A percentile compares a stretch with the other conserved stretches of the same genome.
Evolutionary conservation across 176 grass and related monocot genomes (phyloP).

Genomic region (Rhynchospora tenuis): DNA sequence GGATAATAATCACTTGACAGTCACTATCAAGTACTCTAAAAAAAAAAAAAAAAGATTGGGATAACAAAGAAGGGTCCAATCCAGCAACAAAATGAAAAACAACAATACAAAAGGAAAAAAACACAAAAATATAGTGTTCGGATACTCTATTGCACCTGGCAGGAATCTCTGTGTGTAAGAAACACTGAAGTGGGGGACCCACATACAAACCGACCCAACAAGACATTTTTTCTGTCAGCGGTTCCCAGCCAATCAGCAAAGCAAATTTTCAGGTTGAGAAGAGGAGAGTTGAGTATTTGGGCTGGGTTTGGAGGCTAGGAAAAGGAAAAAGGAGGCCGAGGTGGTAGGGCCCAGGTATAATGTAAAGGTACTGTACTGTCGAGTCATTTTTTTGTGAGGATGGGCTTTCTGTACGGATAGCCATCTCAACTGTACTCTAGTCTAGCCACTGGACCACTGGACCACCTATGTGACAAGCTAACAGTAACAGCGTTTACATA

Average conservation of each 20-base stretch:
- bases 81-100: neutral
- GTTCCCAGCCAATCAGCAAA: neutral
- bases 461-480: slow-evolving; percentile 1
- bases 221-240: neutral
- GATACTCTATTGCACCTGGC: neutral
- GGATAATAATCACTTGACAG: too few relatives aligned
- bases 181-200: too few relatives aligned
- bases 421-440: neutral
- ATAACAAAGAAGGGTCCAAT: too few relatives aligned
- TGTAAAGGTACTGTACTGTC: neutral
- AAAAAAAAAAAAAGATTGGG: too few relatives aligned
- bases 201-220: too few relatives aligned
- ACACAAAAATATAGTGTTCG: neutral
- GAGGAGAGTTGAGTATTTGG: neutral
- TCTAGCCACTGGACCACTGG: neutral
- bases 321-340: neutral
- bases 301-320: neutral
- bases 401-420: slow-evolving; percentile 13
- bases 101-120: neutral
- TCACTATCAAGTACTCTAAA: too few relatives aligned
- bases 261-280: neutral
- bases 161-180: neutral
- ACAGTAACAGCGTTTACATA: neutral
- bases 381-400: neutral
- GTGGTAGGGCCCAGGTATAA: neutral